phyloP scores from a whole-genome alignment of 1,284 basidiomycete species.

The Ustilago cynodontis region DNA sequence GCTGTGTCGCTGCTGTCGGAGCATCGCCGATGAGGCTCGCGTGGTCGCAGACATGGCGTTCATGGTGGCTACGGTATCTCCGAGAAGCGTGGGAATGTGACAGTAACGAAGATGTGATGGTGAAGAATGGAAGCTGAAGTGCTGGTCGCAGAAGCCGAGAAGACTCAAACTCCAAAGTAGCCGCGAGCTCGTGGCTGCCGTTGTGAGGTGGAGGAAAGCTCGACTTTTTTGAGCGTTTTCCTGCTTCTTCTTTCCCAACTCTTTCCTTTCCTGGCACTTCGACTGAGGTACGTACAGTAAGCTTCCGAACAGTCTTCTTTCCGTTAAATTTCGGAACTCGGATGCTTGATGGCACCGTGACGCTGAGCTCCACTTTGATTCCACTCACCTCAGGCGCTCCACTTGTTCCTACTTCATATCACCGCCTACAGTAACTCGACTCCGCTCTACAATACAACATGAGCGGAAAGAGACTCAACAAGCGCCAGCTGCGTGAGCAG shows the following conservation, averaged over 20 bases:
- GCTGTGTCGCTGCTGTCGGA: slow-evolving; percentile 9
- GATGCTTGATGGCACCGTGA: not conserved
- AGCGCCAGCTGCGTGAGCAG: slow-evolving; percentile 63
- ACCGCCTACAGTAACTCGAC: not conserved
- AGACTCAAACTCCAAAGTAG: not conserved
- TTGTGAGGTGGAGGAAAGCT: slow-evolving; percentile 9
- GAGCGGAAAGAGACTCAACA: slow-evolving; percentile 62
- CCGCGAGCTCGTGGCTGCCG: not conserved
- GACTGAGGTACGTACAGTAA: slow-evolving; percentile 39
- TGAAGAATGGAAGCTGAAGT: not conserved
- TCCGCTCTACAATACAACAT: slow-evolving; percentile 15
- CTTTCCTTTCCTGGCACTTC: not conserved
- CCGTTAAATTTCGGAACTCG: slow-evolving; percentile 30
- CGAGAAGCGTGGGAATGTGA: slow-evolving; percentile 2
- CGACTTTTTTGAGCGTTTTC: slow-evolving; percentile 8
- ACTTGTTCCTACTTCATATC: not conserved
- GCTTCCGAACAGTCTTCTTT: not conserved
- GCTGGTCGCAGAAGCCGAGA: not conserved
- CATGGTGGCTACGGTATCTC: slow-evolving; percentile 11
- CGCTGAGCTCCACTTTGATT: not conserved
- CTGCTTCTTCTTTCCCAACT: slow-evolving; percentile 12
- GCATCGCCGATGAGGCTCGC: slow-evolving; percentile 13
- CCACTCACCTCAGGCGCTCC: not conserved
- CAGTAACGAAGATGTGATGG: not conserved
- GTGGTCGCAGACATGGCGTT: slow-evolving; percentile 15